Evolutionary conservation across 805 yeast genomes (phyloP), one percentile per base, ranked within the genome.

Genomic region (Saccharomycopsis sp.): DNA sequence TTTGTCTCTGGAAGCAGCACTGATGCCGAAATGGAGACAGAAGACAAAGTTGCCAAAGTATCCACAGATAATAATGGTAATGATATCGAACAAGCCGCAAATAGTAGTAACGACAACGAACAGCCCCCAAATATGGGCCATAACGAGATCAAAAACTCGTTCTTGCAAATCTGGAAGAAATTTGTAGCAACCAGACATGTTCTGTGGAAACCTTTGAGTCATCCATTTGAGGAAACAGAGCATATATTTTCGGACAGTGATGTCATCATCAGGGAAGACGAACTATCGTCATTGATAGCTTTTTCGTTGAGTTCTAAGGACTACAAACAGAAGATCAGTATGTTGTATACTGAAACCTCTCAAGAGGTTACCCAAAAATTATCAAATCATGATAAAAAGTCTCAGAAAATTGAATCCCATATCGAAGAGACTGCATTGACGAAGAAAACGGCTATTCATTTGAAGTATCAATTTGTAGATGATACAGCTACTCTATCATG

Each of bases 161-260:
- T 94, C 41, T 80, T 94, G 74, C 89, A 88, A 65, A 84, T 96
- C 0, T 74, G 96, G 58, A 82, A 96, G 0, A 89, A 85, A 65
- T 94, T 94, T 71, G 94, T 98, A 98, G 97, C 97, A 0, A 98
- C 94, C 72, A 76, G 99, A 66, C 89, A 98, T 0, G 94, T 97
- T 0, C 78, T 94, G 20, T 96, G 98, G 98, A 91, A 89, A 64
- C 96, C 97, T 0, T 75, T 94, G 38, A 86, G 82, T 19, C 92
- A 91, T 70, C 97, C 98, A 1, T 75, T 92, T 1, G 63, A 72
- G 1, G 79, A 91, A 0, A 79, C 86, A 0, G 98, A 94, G 68
- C 98, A 94, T 69, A 82, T 93, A 1, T 94, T 94, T 75, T 90
- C 89, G 19, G 98, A 96, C 68, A 89, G 96, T 5, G 90, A 89